Conservation (phyloP, 2,329 filamentous ascomycete species). For the Akanthomyces lecanii region DNA sequence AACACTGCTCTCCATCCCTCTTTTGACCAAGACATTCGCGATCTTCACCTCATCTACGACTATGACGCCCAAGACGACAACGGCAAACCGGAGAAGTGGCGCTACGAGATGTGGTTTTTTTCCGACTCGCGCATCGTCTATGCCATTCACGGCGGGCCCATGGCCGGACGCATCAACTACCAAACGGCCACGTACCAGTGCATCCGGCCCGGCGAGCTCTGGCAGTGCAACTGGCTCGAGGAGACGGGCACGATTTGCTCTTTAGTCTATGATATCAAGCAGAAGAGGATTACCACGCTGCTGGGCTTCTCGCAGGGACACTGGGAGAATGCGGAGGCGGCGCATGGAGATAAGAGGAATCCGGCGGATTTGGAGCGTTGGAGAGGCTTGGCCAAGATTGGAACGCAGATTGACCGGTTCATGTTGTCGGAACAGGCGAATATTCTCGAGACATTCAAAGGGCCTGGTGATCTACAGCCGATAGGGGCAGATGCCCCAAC, state of each 20-base stretch:
- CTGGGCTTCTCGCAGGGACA: conserved; percentile 53
- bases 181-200: conserved; percentile 54
- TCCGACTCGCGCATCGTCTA: conserved; percentile 52
- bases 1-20: conserved; percentile 20
- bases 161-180: conserved; percentile 51
- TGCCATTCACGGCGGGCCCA: conserved; percentile 56
- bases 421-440: too few species aligned
- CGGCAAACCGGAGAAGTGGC: conserved; percentile 54
- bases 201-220: conserved; percentile 52
- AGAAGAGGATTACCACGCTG: conserved; percentile 46
- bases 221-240: conserved; percentile 59
- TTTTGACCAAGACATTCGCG: conserved; percentile 48
- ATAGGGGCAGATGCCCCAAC: too few species aligned
- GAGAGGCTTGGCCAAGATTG: too few species aligned
- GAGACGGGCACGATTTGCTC: conserved; percentile 56
- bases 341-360: conserved; percentile 54
- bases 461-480: too few species aligned
- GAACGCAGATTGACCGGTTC: too few species aligned
- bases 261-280: conserved; percentile 50
- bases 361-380: conserved; percentile 25
- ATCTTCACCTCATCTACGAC: conserved; percentile 55
- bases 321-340: conserved; percentile 47
- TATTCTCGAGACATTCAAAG: too few species aligned
- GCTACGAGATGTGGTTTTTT: conserved; percentile 59
- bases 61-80: conserved; percentile 45